phyloP scores from a whole-genome alignment of 768 basidiomycete genomes.

The Leccinellum rugosiceps region DNA sequence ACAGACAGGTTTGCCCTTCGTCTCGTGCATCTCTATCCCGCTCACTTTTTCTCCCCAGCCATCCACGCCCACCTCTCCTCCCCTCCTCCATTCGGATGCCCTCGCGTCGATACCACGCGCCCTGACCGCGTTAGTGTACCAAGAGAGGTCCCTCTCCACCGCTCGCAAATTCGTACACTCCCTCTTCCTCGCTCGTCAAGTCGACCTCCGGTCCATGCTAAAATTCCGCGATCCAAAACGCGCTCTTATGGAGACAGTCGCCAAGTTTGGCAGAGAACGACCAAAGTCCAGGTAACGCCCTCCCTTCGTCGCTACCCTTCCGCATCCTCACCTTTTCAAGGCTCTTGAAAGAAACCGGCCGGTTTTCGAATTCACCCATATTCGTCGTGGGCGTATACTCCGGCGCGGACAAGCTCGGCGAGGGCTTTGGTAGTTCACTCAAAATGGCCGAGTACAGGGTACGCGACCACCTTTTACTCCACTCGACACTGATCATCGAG shows the following conservation, averaged over 20 bases:
- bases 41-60: slow-evolving; percentile 35
- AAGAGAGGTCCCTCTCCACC: slow-evolving; percentile 76
- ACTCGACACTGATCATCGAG: neutral
- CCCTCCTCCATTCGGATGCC: slow-evolving; percentile 78
- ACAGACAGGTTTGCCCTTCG: slow-evolving; percentile 53
- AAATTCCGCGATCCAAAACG: slow-evolving; percentile 83
- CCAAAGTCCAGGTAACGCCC: slow-evolving; percentile 60
- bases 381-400: slow-evolving; percentile 96
- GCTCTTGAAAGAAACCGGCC: slow-evolving; percentile 89
- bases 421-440: slow-evolving; percentile 90
- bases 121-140: slow-evolving; percentile 84
- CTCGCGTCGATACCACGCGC: slow-evolving; percentile 85
- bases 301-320: neutral
- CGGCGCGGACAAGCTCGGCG: slow-evolving; percentile 80
- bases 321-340: slow-evolving; percentile 35
- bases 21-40: neutral
- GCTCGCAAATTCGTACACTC: slow-evolving; percentile 89
- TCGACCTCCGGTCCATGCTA: slow-evolving; percentile 76
- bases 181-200: slow-evolving; percentile 81
- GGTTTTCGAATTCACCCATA: slow-evolving; percentile 84
- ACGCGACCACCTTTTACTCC: slow-evolving; percentile 20
- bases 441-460: slow-evolving; percentile 95
- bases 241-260: slow-evolving; percentile 68
- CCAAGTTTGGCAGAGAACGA: slow-evolving; percentile 61
- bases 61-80: slow-evolving; percentile 43